Evolutionary conservation across 768 basidiomycete genomes (phyloP).

Genomic region (Hysterangium stoloniferum): DNA sequence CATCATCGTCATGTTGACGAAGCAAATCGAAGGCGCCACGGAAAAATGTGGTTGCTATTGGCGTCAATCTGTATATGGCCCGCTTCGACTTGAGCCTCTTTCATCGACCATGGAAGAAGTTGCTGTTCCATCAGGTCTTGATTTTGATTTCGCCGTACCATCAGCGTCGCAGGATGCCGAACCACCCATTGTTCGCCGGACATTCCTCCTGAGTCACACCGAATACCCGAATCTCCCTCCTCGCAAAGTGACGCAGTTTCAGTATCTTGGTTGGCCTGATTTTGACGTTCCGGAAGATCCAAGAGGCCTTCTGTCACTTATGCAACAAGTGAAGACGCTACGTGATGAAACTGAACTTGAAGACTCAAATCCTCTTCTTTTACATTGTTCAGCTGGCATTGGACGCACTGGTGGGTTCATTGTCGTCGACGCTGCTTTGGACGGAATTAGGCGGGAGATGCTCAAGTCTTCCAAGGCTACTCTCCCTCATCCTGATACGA

Average conservation of each 20-base stretch:
- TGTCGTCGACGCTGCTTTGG: constrained; percentile 78
- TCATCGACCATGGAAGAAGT: constrained; percentile 37
- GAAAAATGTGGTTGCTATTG: constrained; percentile 93
- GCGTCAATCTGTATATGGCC: constrained; percentile 55
- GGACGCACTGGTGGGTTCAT: constrained; percentile 94
- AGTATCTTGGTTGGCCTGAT: constrained; percentile 95
- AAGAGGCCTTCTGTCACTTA: constrained; percentile 60
- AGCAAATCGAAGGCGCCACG: constrained; percentile 79
- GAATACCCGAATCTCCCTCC: constrained; percentile 51
- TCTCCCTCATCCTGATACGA: not conserved
- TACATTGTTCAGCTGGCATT: constrained; percentile 93
- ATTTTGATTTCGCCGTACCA: constrained; percentile 39
- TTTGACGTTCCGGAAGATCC: constrained; percentile 91
- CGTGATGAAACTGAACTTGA: constrained; percentile 15
- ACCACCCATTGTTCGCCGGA: constrained; percentile 45
- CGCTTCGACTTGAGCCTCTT: constrained; percentile 51
- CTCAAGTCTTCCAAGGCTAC: not conserved
- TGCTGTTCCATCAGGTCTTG: constrained; percentile 19
- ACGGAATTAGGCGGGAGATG: constrained; percentile 59
- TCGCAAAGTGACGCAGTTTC: constrained; percentile 75
- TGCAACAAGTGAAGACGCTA: constrained; percentile 55
- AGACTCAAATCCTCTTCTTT: constrained; percentile 47
- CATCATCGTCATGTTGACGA: constrained; percentile 95
- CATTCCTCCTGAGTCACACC: constrained; percentile 59
- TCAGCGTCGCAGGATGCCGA: constrained; percentile 21